Base-by-base conservation (phyloP, 2,329 filamentous ascomycete genomes). In the Trichophyton equinum region DNA sequence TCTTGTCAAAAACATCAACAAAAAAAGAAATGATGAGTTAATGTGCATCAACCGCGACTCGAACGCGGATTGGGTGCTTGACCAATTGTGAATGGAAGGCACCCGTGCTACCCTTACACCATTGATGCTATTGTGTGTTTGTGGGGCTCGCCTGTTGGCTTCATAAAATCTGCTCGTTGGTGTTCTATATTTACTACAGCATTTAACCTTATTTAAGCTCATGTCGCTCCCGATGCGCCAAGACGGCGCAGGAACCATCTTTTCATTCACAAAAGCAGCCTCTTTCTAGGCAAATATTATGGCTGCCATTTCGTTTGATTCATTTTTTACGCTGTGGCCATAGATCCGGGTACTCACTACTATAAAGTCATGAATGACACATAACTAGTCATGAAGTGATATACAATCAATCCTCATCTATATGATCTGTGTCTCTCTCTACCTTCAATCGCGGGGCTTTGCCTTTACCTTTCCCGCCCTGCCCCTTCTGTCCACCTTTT, bases 401-500 rank as follows among this genome's bases (percentile, higher is more conserved):
- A 30, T 30, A 44, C n/a, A n/a, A 44, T 47, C 44, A 53, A 53
- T 30, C 49, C n/a, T 56, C 46, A 2, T 61, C 61, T 11, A 58
- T 47, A 49, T 22, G 11, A 7, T 61, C 62, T 20, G 59, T 58
- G 51, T 61, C 59, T 11, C 27, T 59, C 46, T 61, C 61, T 47
- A 63, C 57, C 25, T 57, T 60, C 8, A 60, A n/a, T 25, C 60
- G 59, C 30, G 61, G 61, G 4, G 40, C 49, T 13, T 36, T 38
- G 4, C 36, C 36, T 61, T 64, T 7, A 66, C 66, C 18, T 72
- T 67, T 8, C 72, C 68, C 53, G 20, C 57, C 42, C 36, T 46
- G 55, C 36, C 22, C 65, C 66, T 62, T 56, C 38, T 60, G 63
- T 33, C 68, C 59, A 64, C 64, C 64, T 69, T 68, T 71, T 66